Evolutionary conservation across 495 filamentous ascomycete genomes (phyloP).

Genomic region (Sporormia fimetaria): DNA sequence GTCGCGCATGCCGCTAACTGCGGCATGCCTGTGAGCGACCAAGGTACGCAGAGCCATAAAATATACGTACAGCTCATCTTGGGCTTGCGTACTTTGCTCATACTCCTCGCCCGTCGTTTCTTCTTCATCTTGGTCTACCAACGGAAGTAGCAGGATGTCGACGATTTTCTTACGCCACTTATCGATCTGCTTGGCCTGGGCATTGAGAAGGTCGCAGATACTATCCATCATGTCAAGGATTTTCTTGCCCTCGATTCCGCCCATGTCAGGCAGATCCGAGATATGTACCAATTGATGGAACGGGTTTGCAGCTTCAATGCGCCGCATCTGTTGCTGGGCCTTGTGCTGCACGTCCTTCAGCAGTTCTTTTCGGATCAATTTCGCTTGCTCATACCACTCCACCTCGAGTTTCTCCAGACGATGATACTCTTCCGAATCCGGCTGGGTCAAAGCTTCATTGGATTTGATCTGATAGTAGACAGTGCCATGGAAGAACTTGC

Average conservation of each 20-base stretch:
- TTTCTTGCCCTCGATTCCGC: slow-evolving; percentile 51
- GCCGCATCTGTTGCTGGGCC: slow-evolving; percentile 40
- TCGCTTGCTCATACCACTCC: slow-evolving; percentile 63
- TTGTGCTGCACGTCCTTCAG: slow-evolving; percentile 33
- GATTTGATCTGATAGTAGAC: slow-evolving; percentile 72
- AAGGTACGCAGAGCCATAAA: slow-evolving; percentile 62
- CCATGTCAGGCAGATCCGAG: slow-evolving; percentile 37
- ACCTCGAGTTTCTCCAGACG: slow-evolving; percentile 56
- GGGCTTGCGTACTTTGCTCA: slow-evolving; percentile 70
- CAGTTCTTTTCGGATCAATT: slow-evolving; percentile 64
- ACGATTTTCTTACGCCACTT: slow-evolving; percentile 63
- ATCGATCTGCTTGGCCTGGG: slow-evolving; percentile 55
- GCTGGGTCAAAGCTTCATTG: slow-evolving; percentile 46
- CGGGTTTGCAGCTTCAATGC: slow-evolving; percentile 40
- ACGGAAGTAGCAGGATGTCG: slow-evolving; percentile 53
- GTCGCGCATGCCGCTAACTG: slow-evolving; percentile 63
- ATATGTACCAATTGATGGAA: slow-evolving; percentile 57
- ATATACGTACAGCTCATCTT: slow-evolving; percentile 78
- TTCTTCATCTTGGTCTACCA: slow-evolving; percentile 72
- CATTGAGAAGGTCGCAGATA: slow-evolving; percentile 47
- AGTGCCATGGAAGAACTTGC: slow-evolving; percentile 74
- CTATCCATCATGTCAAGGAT: slow-evolving; percentile 46
- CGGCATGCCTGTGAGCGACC: slow-evolving; percentile 66
- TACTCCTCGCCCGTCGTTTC: slow-evolving; percentile 83
- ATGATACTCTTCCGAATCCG: slow-evolving; percentile 55